Evolutionary conservation across 2,329 filamentous ascomycete genomes (phyloP).

Genomic region (Paraphaeosphaeria sporulosa): DNA sequence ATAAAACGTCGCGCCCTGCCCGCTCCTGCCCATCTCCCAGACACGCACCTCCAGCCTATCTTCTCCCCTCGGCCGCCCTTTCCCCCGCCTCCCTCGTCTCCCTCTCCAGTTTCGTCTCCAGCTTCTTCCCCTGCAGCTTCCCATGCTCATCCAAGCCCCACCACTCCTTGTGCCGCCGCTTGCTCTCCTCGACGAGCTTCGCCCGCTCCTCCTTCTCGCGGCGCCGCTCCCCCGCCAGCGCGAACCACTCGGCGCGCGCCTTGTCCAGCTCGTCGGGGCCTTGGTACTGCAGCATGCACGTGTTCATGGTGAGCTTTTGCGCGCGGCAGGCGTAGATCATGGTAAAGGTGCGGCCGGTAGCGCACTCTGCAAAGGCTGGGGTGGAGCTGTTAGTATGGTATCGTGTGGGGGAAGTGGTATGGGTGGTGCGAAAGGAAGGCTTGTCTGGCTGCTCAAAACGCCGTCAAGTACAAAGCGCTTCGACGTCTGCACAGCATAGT

Average conservation of each 20-base stretch:
- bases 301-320: slow-evolving; percentile 87
- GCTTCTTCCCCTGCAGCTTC: slow-evolving; percentile 34
- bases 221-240: slow-evolving; percentile 73
- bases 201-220: slow-evolving; percentile 68
- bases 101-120: slow-evolving; percentile 28
- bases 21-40: slow-evolving; percentile 21
- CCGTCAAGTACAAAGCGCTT: neutral
- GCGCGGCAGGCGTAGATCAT: slow-evolving; percentile 86
- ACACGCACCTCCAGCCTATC: slow-evolving; percentile 24
- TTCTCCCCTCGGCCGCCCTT: slow-evolving; percentile 13
- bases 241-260: slow-evolving; percentile 94
- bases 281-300: slow-evolving; percentile 87
- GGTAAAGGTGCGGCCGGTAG: slow-evolving; percentile 82
- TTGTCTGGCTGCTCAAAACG: neutral
- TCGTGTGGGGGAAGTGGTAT: neutral
- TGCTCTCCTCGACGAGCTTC: slow-evolving; percentile 55
- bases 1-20: slow-evolving; percentile 12
- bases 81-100: slow-evolving; percentile 19
- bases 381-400: neutral
- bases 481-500: too few species aligned
- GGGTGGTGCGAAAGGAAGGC: neutral
- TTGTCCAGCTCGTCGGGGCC: slow-evolving; percentile 85
- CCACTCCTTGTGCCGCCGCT: slow-evolving; percentile 59
- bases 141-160: slow-evolving; percentile 56
- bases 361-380: slow-evolving; percentile 89